Base-by-base conservation (phyloP, 495 filamentous ascomycete species). In the Xylaria longipes region DNA sequence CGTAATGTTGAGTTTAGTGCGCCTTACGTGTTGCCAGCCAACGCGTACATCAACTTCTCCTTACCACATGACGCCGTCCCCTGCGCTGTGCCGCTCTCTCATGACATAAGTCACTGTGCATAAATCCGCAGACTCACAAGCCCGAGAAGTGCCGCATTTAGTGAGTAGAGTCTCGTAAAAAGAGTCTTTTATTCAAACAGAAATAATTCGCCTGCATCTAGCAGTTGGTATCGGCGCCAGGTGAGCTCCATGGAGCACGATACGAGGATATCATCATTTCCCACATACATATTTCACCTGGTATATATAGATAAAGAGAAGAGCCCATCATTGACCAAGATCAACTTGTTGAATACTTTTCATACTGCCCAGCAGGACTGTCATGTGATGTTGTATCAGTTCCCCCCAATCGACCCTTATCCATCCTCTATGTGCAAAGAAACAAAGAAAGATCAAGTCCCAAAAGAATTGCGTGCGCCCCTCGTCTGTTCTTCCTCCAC, bases 341-440 rank as follows among this genome's bases (percentile, higher is more conserved):
- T 68, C 66, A 68, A 68, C 66, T 68, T 68, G 66, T 33, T 46
- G n/a, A 46, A 45, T 58, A 22, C 52, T 45, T 68, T 50, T 60
- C 48, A 60, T 25, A 46, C 66, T 68, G 66, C 66, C 39, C 66
- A 60, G 66, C 66, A 68, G 66, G 66, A 35, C 66, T 22, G 37
- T 50, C 25, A 35, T 37, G 43, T 68, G 33, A 39, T 33, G 39
- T 58, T 58, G 12, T 33, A 25, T 33, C 52, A 45, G 52, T 58
- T 68, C 66, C 48, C 66, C 11, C 29, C 50, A 33, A 68, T 35
- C 15, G 17, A 31, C 31, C 35, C 50, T 5, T 58, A 27, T 2
- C 25, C 25, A 22, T 46, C 52, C 52, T 68, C 66, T 68, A 57
- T 68, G 39, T 45, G 37, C 22, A 54, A 63, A 35, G 12, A 63